Percentiles rank a stretch among this genome's conserved stretches.
Evolutionary conservation across 2,329 filamentous ascomycete species (phyloP).

Genomic region (Pestalotiopsis sp.): DNA sequence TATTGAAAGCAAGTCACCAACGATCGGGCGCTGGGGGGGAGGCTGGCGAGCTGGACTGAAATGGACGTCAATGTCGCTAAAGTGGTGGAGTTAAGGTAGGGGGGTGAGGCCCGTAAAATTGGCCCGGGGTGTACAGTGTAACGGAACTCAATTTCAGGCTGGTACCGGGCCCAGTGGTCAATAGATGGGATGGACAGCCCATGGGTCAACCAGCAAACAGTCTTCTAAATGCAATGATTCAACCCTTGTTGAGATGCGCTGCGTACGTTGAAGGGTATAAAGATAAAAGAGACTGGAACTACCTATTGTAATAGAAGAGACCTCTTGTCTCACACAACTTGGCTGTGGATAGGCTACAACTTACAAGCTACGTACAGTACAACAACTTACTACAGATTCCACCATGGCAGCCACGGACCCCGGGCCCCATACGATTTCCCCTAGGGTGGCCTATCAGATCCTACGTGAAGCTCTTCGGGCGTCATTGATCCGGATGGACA

Average conservation of each 20-base stretch:
- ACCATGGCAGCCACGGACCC: not conserved
- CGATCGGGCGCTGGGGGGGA: not conserved
- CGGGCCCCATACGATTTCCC: not conserved
- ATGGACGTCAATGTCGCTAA: conserved; percentile 3
- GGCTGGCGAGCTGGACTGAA: conserved; percentile 1
- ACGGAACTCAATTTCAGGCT: not conserved
- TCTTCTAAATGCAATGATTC: no score
- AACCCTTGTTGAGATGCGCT: no score
- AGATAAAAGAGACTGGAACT: not conserved
- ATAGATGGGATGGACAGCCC: not conserved
- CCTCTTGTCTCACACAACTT: not conserved
- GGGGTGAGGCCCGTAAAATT: conserved; percentile 6
- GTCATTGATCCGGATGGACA: not conserved
- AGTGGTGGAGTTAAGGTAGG: conserved; percentile 9
- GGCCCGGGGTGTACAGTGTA: not conserved
- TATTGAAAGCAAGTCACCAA: not conserved
- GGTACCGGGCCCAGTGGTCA: not conserved
- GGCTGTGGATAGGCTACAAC: not conserved
- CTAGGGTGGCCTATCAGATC: not conserved
- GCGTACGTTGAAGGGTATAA: not conserved
- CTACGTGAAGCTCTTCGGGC: not conserved
- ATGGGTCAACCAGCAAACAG: no score
- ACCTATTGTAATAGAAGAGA: not conserved
- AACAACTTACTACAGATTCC: not conserved
- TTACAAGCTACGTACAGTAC: no score